A percentile compares a stretch with the other conserved stretches of the same genome.
Evolutionary conservation across 352 stramenopile genomes (phyloP).

Genomic region (Globisporangium apiculatum): DNA sequence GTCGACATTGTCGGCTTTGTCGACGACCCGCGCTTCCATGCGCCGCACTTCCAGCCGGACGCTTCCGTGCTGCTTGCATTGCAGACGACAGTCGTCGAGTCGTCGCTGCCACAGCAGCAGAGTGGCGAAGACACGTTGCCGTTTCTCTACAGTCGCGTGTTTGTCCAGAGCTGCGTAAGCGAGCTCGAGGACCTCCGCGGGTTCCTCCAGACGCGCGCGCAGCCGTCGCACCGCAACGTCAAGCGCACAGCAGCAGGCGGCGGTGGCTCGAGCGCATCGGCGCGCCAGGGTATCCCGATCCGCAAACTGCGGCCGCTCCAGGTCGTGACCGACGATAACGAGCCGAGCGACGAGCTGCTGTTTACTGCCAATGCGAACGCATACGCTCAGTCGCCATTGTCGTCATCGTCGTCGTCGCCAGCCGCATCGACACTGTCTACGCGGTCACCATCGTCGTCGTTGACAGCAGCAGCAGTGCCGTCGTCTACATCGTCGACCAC

Average conservation of each 20-base stretch:
- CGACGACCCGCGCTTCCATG: conserved; percentile 10
- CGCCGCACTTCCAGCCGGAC: conserved; percentile 14
- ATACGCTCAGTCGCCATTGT: background rate
- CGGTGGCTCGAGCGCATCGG: conserved; percentile 9
- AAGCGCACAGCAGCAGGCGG: background rate
- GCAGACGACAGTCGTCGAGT: conserved; percentile 1
- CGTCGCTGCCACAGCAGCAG: conserved; percentile 6
- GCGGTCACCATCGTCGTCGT: background rate
- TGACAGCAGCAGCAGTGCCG: background rate
- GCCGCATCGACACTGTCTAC: background rate
- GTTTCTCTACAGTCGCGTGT: conserved; percentile 63
- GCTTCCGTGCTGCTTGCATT: conserved; percentile 13
- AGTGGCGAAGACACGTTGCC: conserved; percentile 33
- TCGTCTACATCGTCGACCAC: background rate
- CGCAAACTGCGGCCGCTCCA: conserved; percentile 64
- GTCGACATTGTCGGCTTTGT: conserved; percentile 18
- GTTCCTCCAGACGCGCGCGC: conserved; percentile 45
- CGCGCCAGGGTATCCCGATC: conserved; percentile 20
- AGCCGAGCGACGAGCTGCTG: conserved; percentile 2
- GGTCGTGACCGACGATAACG: conserved; percentile 27
- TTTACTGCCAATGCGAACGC: background rate
- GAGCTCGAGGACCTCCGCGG: conserved; percentile 49
- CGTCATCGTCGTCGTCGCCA: background rate
- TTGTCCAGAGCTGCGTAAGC: conserved; percentile 54
- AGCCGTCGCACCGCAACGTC: conserved; percentile 20